These are phyloP conservation scores for Trichomonascaceae sp. DNA, from an alignment of 1,139 yeast species.

Conservation along the genomic window DNA sequence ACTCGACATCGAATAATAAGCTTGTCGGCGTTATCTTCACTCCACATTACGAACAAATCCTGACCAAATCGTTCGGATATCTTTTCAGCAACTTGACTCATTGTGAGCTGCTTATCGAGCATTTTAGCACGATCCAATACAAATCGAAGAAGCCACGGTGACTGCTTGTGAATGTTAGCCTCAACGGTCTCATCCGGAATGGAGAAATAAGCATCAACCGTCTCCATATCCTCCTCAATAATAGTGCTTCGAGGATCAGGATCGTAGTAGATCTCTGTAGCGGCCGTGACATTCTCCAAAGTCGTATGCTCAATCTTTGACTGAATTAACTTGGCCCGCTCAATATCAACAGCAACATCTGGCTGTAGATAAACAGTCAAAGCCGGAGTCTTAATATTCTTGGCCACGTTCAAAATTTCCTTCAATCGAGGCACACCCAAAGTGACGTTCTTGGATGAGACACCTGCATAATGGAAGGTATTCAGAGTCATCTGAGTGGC, in stretches of 20 bases:
- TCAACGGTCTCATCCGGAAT: conserved; percentile 98
- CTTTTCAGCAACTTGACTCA: conserved; percentile 98
- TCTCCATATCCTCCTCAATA: conserved; percentile 92
- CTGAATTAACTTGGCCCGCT: conserved; percentile 89
- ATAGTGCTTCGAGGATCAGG: conserved; percentile 97
- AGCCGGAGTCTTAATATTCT: conserved; percentile 97
- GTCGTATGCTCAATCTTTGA: conserved; percentile 97
- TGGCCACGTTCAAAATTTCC: conserved; percentile 97
- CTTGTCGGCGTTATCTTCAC: conserved; percentile 97
- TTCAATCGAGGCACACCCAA: conserved; percentile 99
- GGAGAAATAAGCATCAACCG: conserved; percentile 94
- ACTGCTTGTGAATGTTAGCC: conserved; percentile 85
- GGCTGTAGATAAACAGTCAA: conserved; percentile 82
- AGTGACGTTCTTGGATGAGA: conserved; percentile 96
- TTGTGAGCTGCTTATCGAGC: conserved; percentile 95
- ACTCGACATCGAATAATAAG: conserved; percentile 97
- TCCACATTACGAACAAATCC: conserved; percentile 96
- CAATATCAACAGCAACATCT: conserved; percentile 80
- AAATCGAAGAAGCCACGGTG: conserved; percentile 95
- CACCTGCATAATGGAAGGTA: conserved; percentile 99
- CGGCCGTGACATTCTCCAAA: conserved; percentile 89
- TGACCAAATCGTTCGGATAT: conserved; percentile 91
- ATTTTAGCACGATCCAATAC: conserved; percentile 98
- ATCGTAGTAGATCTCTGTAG: conserved; percentile 94
- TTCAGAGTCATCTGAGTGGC: conserved; percentile 99